Percentiles rank a stretch among this genome's conserved stretches.
Conservation (phyloP, 768 basidiomycete species). For the Hirschioporus abietinus region DNA sequence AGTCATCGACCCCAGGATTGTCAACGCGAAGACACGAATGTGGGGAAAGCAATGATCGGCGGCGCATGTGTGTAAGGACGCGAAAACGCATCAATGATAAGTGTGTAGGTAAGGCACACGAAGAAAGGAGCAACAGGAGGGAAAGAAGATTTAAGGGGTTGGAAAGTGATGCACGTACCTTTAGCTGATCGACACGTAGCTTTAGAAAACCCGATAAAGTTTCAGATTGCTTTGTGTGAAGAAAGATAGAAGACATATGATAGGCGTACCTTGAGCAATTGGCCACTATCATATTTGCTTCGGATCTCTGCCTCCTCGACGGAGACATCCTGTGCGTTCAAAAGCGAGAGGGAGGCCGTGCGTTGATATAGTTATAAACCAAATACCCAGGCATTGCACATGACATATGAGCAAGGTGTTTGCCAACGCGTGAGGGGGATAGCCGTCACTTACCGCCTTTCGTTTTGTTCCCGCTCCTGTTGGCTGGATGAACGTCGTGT, state of each 20-base stretch:
- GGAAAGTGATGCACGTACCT: constrained; percentile 38
- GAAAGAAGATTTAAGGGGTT: neutral
- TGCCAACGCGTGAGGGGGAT: neutral
- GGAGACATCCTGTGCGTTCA: constrained; percentile 43
- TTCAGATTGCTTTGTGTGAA: neutral
- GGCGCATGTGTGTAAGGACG: neutral
- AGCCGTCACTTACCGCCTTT: constrained; percentile 50
- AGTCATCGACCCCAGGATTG: neutral
- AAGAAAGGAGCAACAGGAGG: neutral
- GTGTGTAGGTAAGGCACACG: neutral
- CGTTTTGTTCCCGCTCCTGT: constrained; percentile 54
- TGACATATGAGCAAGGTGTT: neutral
- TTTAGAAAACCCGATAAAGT: constrained; percentile 21
- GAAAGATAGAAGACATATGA: constrained; percentile 3
- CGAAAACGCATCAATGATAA: neutral
- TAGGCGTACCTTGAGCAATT: constrained; percentile 56
- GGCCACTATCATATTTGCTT: constrained; percentile 54
- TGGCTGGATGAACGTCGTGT: constrained; percentile 33
- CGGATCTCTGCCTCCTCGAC: constrained; percentile 73
- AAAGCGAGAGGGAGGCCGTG: neutral
- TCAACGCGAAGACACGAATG: neutral
- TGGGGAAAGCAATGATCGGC: neutral
- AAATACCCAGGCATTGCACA: neutral
- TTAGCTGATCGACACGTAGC: constrained; percentile 76
- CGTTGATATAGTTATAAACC: neutral